phyloP scores from a whole-genome alignment of 768 basidiomycete genomes.

The Suillus sp. region DNA sequence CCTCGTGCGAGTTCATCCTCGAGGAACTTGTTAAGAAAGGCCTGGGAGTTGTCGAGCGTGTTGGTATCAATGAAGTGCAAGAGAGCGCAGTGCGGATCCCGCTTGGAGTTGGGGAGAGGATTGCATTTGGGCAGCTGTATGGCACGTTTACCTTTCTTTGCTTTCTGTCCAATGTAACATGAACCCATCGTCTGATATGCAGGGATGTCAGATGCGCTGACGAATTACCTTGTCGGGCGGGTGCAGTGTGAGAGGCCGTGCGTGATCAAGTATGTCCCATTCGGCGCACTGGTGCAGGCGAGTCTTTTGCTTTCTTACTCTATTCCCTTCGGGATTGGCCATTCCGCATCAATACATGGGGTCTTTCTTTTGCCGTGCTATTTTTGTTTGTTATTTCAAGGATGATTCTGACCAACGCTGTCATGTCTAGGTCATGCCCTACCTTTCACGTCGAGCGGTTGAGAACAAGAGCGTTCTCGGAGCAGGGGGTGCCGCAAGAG shows the following conservation, averaged over 20 bases:
- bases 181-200: slow-evolving; percentile 10
- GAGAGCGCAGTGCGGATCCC: slow-evolving; percentile 36
- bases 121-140: slow-evolving; percentile 81
- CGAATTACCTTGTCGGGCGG: slow-evolving; percentile 62
- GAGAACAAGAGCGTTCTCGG: slow-evolving; percentile 93
- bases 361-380: neutral
- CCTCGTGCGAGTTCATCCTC: slow-evolving; percentile 63
- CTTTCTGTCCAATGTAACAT: neutral
- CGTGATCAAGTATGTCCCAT: slow-evolving; percentile 83
- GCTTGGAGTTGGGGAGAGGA: slow-evolving; percentile 60
- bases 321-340: neutral
- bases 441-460: slow-evolving; percentile 82
- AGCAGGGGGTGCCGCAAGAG: slow-evolving; percentile 57
- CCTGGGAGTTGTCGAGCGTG: slow-evolving; percentile 30
- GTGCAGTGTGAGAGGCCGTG: slow-evolving; percentile 61
- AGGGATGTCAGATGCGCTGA: slow-evolving; percentile 89
- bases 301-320: slow-evolving; percentile 14
- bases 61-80: slow-evolving; percentile 20
- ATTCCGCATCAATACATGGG: neutral
- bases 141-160: slow-evolving; percentile 46
- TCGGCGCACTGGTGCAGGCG: slow-evolving; percentile 70
- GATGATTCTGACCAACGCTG: slow-evolving; percentile 17
- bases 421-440: slow-evolving; percentile 75
- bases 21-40: slow-evolving; percentile 57
- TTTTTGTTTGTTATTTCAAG: neutral